Percentiles rank a stretch among this genome's conserved stretches.
Evolutionary conservation across 495 filamentous ascomycete species (phyloP).

Genomic region (Astrothelium subdiscretum): DNA sequence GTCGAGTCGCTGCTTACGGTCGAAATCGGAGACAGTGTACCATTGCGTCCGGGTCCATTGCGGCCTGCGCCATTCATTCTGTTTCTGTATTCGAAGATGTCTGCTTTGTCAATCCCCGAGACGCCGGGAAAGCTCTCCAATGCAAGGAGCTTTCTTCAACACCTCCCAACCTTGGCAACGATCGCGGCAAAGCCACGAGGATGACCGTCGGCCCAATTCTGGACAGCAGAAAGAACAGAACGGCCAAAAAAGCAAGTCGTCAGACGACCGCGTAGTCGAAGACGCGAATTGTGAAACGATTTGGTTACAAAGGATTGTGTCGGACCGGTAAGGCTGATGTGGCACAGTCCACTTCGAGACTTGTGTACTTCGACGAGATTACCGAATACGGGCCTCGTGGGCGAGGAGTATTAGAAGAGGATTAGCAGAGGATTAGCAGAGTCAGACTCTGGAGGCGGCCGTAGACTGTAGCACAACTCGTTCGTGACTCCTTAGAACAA

Average conservation of each 20-base stretch:
- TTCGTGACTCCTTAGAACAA: background rate
- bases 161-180: background rate
- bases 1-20: conserved; percentile 1
- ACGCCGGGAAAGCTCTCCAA: background rate
- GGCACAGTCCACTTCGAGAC: background rate
- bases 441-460: background rate
- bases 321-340: background rate
- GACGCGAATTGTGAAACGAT: background rate
- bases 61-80: conserved; percentile 1
- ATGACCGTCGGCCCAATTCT: background rate
- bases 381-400: background rate
- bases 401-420: background rate
- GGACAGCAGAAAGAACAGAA: background rate
- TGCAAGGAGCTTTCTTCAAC: background rate
- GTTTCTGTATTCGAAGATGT: background rate
- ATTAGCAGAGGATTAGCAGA: background rate
- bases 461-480: too few species aligned
- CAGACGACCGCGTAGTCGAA: background rate
- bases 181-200: background rate
- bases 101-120: background rate
- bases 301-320: conserved; percentile 1
- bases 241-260: background rate
- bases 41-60: conserved; percentile 1
- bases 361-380: background rate
- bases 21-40: conserved; percentile 3